These are phyloP conservation scores for Penicillium bovifimosum DNA, from an alignment of 495 filamentous ascomycete genomes.

Conservation along the genomic window DNA sequence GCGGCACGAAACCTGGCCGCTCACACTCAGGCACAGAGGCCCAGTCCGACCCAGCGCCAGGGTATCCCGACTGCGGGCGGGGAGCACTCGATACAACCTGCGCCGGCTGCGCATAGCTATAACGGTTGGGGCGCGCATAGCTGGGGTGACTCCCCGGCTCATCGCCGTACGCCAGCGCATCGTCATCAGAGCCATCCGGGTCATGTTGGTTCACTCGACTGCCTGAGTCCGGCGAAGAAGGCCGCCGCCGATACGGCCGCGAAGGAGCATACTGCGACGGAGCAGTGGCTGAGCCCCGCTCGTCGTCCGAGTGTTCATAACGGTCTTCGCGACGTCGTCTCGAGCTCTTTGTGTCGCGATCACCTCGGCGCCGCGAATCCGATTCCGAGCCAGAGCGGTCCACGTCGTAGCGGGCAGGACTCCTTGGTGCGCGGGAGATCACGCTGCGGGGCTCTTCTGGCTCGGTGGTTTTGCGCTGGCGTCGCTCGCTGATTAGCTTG, in stretches of 20 bases:
- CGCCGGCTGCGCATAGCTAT: slow-evolving; percentile 43
- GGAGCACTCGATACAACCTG: slow-evolving; percentile 21
- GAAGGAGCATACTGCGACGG: slow-evolving; percentile 10
- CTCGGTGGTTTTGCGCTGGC: not conserved
- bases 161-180: slow-evolving; percentile 38
- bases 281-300: slow-evolving; percentile 13
- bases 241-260: slow-evolving; percentile 20
- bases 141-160: slow-evolving; percentile 32
- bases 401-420: slow-evolving; percentile 36
- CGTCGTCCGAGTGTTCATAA: slow-evolving; percentile 38
- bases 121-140: slow-evolving; percentile 47
- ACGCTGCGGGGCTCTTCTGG: slow-evolving; percentile 1
- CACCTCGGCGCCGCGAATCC: slow-evolving; percentile 17
- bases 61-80: slow-evolving; percentile 1
- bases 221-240: slow-evolving; percentile 23
- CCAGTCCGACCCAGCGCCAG: slow-evolving; percentile 20
- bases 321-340: slow-evolving; percentile 27
- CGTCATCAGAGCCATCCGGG: slow-evolving; percentile 38
- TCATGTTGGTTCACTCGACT: slow-evolving; percentile 26
- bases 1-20: slow-evolving; percentile 38
- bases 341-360: slow-evolving; percentile 23
- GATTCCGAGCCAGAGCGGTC: slow-evolving; percentile 47
- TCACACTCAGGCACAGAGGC: slow-evolving; percentile 38
- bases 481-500: slow-evolving; percentile 17
- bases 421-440: slow-evolving; percentile 33